Percentiles rank a stretch among this genome's conserved stretches.
Conservation (phyloP, 345 rosid species). For the Citrus cavaleriei region DNA sequence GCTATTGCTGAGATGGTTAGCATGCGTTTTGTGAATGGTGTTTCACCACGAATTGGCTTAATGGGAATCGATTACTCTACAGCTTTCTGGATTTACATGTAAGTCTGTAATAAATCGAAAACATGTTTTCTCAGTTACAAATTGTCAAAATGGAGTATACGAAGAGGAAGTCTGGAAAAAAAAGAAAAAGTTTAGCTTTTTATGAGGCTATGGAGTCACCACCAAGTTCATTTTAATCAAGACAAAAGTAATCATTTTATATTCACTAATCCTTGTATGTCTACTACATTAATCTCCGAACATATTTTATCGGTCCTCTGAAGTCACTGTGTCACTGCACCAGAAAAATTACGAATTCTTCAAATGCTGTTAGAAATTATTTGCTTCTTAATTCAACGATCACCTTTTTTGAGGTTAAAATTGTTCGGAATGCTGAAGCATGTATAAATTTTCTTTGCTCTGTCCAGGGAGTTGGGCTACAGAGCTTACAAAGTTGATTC, state of each 20-base stretch:
- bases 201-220: background rate
- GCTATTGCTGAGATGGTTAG: constrained; percentile 84
- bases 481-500: constrained; percentile 75
- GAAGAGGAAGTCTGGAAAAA: background rate
- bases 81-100: constrained; percentile 86
- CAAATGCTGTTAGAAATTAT: background rate
- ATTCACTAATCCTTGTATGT: too few relatives aligned
- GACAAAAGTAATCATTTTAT: too few relatives aligned
- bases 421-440: background rate
- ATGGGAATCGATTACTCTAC: constrained; percentile 79
- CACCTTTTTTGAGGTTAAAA: background rate
- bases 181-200: background rate
- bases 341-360: background rate
- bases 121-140: background rate
- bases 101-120: constrained; percentile 21
- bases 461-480: constrained; percentile 68
- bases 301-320: background rate
- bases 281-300: too few relatives aligned
- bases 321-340: background rate
- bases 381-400: background rate
- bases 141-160: background rate
- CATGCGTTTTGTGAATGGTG: constrained; percentile 72
- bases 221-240: background rate
- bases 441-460: constrained; percentile 4
- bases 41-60: constrained; percentile 50